A percentile compares a stretch with the other conserved stretches of the same genome.
These are phyloP conservation scores for Cyclotella baltica DNA, from an alignment of 108 stramenopile species.

Conservation along the genomic window DNA sequence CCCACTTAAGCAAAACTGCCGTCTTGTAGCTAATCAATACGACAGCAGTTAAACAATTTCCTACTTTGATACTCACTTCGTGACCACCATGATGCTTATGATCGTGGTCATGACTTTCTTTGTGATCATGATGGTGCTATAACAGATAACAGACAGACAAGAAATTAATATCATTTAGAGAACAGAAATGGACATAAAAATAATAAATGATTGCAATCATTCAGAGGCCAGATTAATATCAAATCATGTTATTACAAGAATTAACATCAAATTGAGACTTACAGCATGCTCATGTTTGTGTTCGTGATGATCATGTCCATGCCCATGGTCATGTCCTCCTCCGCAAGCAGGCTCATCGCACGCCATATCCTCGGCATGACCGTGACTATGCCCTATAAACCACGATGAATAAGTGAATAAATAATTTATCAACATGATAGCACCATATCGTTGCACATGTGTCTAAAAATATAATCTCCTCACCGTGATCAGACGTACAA, in stretches of 20 bases:
- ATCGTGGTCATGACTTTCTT: slow-evolving; percentile 10
- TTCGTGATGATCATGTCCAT: slow-evolving; percentile 36
- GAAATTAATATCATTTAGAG: too few relatives aligned
- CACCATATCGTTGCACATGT: not conserved
- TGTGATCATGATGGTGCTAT: slow-evolving; percentile 34
- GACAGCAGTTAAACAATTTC: too few relatives aligned
- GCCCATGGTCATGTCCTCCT: slow-evolving; percentile 14
- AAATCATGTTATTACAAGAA: too few relatives aligned
- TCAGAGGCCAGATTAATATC: too few relatives aligned
- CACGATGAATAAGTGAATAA: not conserved
- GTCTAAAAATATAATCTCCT: not conserved
- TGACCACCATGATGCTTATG: slow-evolving; percentile 23
- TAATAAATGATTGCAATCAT: too few relatives aligned
- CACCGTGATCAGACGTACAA: slow-evolving; percentile 29
- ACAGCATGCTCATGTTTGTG: slow-evolving; percentile 24
- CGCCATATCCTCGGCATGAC: not conserved
- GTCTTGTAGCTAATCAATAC: too few relatives aligned
- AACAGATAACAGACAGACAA: too few relatives aligned
- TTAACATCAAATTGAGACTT: too few relatives aligned
- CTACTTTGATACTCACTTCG: too few relatives aligned
- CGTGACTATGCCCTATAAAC: not conserved
- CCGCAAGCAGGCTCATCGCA: not conserved
- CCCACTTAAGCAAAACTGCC: too few relatives aligned
- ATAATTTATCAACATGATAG: not conserved
- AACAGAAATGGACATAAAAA: not conserved